Conservation (phyloP, 2,329 filamentous ascomycete species). For the Dactylonectria macrodidyma region DNA sequence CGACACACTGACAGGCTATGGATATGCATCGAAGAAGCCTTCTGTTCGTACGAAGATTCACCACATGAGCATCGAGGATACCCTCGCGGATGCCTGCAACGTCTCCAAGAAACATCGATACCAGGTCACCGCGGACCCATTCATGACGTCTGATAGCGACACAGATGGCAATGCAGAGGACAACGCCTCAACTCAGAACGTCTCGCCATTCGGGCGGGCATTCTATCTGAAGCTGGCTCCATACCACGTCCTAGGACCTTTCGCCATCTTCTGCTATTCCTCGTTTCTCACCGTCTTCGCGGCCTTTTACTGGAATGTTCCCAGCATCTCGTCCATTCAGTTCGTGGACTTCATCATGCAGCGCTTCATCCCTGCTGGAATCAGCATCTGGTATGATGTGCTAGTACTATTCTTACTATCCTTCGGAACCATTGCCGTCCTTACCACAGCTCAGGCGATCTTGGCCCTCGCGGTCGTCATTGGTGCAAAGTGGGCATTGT, state of each 20-base stretch:
- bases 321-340: slow-evolving; percentile 64
- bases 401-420: slow-evolving; percentile 59
- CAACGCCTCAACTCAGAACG: slow-evolving; percentile 23
- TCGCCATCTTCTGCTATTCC: slow-evolving; percentile 66
- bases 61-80: slow-evolving; percentile 47
- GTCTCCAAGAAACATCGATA: slow-evolving; percentile 16
- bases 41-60: slow-evolving; percentile 25
- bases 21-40: slow-evolving; percentile 26
- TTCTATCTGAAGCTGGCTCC: slow-evolving; percentile 67
- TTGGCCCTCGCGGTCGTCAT: slow-evolving; percentile 62
- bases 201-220: slow-evolving; percentile 68
- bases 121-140: slow-evolving; percentile 20
- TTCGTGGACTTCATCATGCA: slow-evolving; percentile 56
- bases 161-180: slow-evolving; percentile 25
- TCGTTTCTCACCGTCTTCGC: slow-evolving; percentile 61
- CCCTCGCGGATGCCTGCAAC: slow-evolving; percentile 36
- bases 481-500: slow-evolving; percentile 65
- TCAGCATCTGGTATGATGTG: slow-evolving; percentile 49
- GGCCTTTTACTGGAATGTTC: slow-evolving; percentile 66
- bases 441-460: slow-evolving; percentile 60
- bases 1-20: slow-evolving; percentile 37
- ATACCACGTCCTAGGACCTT: slow-evolving; percentile 65
- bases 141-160: slow-evolving; percentile 39
- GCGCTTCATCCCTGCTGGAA: slow-evolving; percentile 39
- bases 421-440: slow-evolving; percentile 55